Conservation (phyloP, 2,329 filamentous ascomycete species). For the Aspergillaceae sp. region DNA sequence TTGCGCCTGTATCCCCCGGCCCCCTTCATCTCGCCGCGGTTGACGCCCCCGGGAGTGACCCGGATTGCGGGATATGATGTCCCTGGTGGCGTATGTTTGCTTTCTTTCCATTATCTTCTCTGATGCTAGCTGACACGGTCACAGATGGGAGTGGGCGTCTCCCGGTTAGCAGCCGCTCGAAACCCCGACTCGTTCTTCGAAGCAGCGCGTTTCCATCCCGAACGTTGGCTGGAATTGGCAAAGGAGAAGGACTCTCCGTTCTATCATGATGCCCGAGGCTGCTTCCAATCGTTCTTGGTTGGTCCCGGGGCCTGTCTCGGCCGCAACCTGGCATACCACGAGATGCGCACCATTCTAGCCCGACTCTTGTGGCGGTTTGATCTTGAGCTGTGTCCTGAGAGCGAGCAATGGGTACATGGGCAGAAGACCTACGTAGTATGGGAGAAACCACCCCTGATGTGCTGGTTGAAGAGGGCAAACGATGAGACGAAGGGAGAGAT, state of each 20-base stretch:
- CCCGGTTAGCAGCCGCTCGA: neutral
- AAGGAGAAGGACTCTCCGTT: neutral
- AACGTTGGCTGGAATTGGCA: slow-evolving; percentile 3
- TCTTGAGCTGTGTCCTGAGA: neutral
- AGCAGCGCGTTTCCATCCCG: neutral
- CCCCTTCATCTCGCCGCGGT: slow-evolving; percentile 24
- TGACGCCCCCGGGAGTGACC: slow-evolving; percentile 28
- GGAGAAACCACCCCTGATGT: slow-evolving; percentile 2
- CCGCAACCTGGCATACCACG: slow-evolving; percentile 5
- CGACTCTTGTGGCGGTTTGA: slow-evolving; percentile 4
- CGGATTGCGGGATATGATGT: slow-evolving; percentile 29
- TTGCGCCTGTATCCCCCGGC: slow-evolving; percentile 38
- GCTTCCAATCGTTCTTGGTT: slow-evolving; percentile 6
- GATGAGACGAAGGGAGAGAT: too few species aligned
- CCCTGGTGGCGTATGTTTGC: slow-evolving; percentile 18
- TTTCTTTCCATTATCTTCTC: neutral
- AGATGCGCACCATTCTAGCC: slow-evolving; percentile 7
- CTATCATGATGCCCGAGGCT: slow-evolving; percentile 2
- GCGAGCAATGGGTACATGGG: neutral
- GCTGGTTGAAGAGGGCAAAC: too few species aligned
- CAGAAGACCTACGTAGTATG: slow-evolving; percentile 1
- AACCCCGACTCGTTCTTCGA: slow-evolving; percentile 6
- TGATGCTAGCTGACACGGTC: neutral
- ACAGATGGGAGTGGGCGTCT: neutral
- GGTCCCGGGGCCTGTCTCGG: slow-evolving; percentile 7